Evolutionary conservation across 441 rosid genomes (phyloP).

Genomic region (Hypseocharis bilobata): DNA sequence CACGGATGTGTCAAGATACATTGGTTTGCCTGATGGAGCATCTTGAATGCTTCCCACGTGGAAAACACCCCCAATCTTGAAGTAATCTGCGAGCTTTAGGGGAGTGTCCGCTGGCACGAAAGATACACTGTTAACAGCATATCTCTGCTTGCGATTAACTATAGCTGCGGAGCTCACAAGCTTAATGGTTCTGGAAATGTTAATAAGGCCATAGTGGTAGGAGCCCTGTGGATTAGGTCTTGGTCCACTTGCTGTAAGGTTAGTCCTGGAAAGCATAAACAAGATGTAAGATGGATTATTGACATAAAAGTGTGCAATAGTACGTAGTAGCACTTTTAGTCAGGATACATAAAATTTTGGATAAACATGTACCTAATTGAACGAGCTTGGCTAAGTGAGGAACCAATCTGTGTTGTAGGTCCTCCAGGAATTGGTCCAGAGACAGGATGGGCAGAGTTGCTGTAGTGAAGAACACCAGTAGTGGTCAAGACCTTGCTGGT

Average conservation of each 20-base stretch:
- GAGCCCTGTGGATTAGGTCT: conserved; percentile 71
- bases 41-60: conserved; percentile 47
- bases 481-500: conserved; percentile 43
- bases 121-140: conserved; percentile 51
- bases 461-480: conserved; percentile 57
- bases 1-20: conserved; percentile 48
- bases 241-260: conserved; percentile 61
- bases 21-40: conserved; percentile 23
- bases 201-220: conserved; percentile 53
- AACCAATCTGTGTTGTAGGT: conserved; percentile 66
- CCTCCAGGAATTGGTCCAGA: conserved; percentile 70
- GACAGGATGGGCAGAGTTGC: conserved; percentile 59
- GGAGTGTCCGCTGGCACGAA: conserved; percentile 51
- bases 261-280: conserved; percentile 36
- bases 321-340: background rate
- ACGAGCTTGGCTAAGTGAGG: conserved; percentile 89
- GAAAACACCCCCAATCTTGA: conserved; percentile 46
- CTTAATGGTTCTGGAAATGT: conserved; percentile 40
- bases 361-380: conserved; percentile 47
- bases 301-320: background rate
- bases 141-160: conserved; percentile 45
- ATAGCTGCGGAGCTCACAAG: conserved; percentile 40
- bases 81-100: conserved; percentile 55
- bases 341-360: too few species aligned
- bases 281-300: background rate